Base-by-base conservation (phyloP, 1,284 basidiomycete genomes). In the Pyrrhoderma lamaoense region DNA sequence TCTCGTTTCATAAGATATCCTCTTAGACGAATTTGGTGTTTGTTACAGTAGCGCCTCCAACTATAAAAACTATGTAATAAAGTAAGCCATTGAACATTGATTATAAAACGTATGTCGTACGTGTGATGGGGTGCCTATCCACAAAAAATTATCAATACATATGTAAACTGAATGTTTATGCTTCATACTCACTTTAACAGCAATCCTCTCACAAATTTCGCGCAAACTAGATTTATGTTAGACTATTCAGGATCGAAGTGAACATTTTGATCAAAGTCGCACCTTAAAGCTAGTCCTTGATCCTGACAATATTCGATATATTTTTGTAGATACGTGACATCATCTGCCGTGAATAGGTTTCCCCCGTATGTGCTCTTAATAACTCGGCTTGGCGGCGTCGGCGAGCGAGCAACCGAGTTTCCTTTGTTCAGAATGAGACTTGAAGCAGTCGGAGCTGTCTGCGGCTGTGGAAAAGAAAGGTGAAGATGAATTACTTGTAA, bases 261-360 rank as follows among this genome's bases (percentile, higher is more conserved):
- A n/a, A n/a, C n/a, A n/a, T n/a, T n/a, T n/a, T n/a, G n/a, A n/a
- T n/a, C n/a, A n/a, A n/a, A n/a, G n/a, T 37, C 59, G 42, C 53
- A 84, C 83, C 83, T 89, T 38, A 90, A 68, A 7, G 89, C 84
- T 3, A 88, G 64, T 34, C 87, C 87, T 63, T 89, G 83, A 53
- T 87, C 84, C 58, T 87, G 86, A 60, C 87, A 89, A 59, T 88
- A 90, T 59, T 89, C 85, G 45, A 90, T 89, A 61, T 90, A 89
- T 60, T 79, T 81, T 61, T 89, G 86, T 55, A 90, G 72, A 62
- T 89, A 90, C 40, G 77, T 49, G 21, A 89, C 76, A 62, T 90
- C 87, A 45, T 89, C 87, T 0, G 80, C 73, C 0, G 87, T 90
- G 61, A 89, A 90, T 37, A 89, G 62, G 61, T 90, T 89, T 2